A percentile compares a stretch with the other conserved stretches of the same genome.
Conservation (phyloP, 2,329 filamentous ascomycete species). For the Xylaria digitata region DNA sequence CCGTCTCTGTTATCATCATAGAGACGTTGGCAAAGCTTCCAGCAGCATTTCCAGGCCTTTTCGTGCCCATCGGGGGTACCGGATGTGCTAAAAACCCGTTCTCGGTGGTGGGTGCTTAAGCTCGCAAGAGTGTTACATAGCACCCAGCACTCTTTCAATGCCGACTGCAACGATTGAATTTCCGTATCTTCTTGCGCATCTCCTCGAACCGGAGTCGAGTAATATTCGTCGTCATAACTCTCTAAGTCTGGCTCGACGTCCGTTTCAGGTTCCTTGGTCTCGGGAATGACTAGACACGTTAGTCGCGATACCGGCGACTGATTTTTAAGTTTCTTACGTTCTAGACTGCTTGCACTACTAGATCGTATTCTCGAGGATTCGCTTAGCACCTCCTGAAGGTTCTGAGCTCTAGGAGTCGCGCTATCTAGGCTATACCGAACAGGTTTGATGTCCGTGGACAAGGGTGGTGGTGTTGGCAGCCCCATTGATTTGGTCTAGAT, state of each 20-base stretch:
- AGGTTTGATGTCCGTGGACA: constrained; percentile 79
- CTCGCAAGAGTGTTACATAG: constrained; percentile 90
- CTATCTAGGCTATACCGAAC: constrained; percentile 73
- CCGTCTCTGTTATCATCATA: constrained; percentile 86
- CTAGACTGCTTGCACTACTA: constrained; percentile 78
- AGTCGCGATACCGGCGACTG: constrained; percentile 37
- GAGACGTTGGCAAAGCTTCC: constrained; percentile 89
- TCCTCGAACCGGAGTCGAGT: constrained; percentile 55
- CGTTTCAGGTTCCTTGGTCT: constrained; percentile 60
- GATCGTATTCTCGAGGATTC: constrained; percentile 69
- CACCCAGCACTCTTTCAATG: constrained; percentile 91
- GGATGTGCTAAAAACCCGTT: constrained; percentile 80
- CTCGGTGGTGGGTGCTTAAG: constrained; percentile 84
- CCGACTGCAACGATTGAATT: constrained; percentile 75
- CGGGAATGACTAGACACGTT: constrained; percentile 62
- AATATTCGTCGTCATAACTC: constrained; percentile 64
- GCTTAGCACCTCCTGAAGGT: constrained; percentile 75
- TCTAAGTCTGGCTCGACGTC: constrained; percentile 66
- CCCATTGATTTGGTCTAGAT: constrained; percentile 51
- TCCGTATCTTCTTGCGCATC: constrained; percentile 64
- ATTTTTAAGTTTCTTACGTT: constrained; percentile 67
- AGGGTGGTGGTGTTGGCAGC: constrained; percentile 73
- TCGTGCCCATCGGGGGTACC: constrained; percentile 82
- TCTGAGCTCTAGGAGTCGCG: constrained; percentile 85
- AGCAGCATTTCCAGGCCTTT: constrained; percentile 92